Evolutionary conservation across 2,329 filamentous ascomycete species (phyloP), one percentile per base, ranked within the genome.

Genomic region (Xylariaceae sp.): DNA sequence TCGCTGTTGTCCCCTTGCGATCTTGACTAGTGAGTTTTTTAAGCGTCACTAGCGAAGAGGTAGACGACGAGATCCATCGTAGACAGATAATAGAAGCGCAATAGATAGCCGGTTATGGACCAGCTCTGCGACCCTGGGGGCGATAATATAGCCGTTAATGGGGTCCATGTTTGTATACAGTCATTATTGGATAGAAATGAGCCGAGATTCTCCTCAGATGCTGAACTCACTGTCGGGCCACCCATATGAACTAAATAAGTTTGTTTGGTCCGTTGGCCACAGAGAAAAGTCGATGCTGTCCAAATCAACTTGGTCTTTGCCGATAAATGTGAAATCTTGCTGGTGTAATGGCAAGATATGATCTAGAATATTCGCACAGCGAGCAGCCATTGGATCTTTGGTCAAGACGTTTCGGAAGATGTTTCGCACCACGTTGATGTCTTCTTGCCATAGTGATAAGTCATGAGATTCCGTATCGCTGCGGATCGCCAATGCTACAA

Each of bases 281-380:
- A 44, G 42, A 4, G 49, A 49, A 28, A 56, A 54, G 38, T 60
- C 54, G 42, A 57, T 51, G 16, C 49, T 38, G n/a, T 46, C 39
- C 9, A 51, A 41, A 31, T 59, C 55, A 6, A 56, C 28, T 7
- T 52, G 36, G 29, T 45, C 37, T 17, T 34, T 34, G 7, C 39
- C 40, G 40, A 48, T 44, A 26, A 45, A 34, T 15, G 44, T 41
- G 13, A 36, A 38, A 12, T 41, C 38, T 15, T 44, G 35, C 6
- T 39, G 22, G 4, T 43, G 40, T 11, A 41, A 38, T 9, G 51
- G 51, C 1, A 59, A 42, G 19, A 62, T 51, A 16, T 56, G 42
- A 28, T 55, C 50, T 9, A 62, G 50, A 17, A 61, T 55, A 28
- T 54, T 44, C 17, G 57, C 56, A 34, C 59, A 61, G 8, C 59